Percentiles rank a stretch among this genome's conserved stretches.
Evolutionary conservation across 1,139 yeast species (phyloP).

Genomic region (Magnusiomyces clavatus): DNA sequence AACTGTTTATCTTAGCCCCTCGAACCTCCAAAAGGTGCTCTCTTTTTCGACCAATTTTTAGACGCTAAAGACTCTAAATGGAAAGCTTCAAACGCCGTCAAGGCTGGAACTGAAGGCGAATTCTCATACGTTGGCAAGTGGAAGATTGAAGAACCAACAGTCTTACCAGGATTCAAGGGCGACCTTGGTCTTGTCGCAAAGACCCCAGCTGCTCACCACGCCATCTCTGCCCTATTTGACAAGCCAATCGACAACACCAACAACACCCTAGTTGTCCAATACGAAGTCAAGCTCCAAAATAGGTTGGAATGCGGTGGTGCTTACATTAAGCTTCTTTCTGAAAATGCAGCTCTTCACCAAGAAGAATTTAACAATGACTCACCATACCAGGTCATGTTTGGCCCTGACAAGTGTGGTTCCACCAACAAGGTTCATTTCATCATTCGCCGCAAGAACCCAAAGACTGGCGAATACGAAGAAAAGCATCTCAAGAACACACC

Average conservation of each 20-base stretch:
- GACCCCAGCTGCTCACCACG: slow-evolving; percentile 71
- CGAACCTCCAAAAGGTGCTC: slow-evolving; percentile 25
- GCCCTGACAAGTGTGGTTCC: slow-evolving; percentile 86
- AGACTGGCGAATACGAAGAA: slow-evolving; percentile 53
- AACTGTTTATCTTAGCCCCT: neutral
- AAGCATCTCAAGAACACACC: slow-evolving; percentile 65
- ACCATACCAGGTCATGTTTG: slow-evolving; percentile 84
- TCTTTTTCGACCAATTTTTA: slow-evolving; percentile 67
- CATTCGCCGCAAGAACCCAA: slow-evolving; percentile 49
- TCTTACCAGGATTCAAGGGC: slow-evolving; percentile 49
- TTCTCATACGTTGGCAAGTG: slow-evolving; percentile 64
- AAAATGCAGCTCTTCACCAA: slow-evolving; percentile 38
- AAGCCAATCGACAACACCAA: slow-evolving; percentile 47
- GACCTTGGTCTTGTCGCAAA: slow-evolving; percentile 74
- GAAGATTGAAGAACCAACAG: slow-evolving; percentile 54
- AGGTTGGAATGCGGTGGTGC: slow-evolving; percentile 84
- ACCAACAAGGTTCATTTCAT: slow-evolving; percentile 76
- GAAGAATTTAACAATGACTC: slow-evolving; percentile 51
- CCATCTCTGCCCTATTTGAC: slow-evolving; percentile 56
- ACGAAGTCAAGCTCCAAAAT: slow-evolving; percentile 76
- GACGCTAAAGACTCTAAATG: slow-evolving; percentile 43
- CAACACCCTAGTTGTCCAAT: slow-evolving; percentile 72
- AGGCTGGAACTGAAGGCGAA: slow-evolving; percentile 39
- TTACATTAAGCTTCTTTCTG: slow-evolving; percentile 63
- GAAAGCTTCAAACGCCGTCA: slow-evolving; percentile 55